Evolutionary conservation across 2,329 filamentous ascomycete genomes (phyloP).

Genomic region (Diplodia mutila): DNA sequence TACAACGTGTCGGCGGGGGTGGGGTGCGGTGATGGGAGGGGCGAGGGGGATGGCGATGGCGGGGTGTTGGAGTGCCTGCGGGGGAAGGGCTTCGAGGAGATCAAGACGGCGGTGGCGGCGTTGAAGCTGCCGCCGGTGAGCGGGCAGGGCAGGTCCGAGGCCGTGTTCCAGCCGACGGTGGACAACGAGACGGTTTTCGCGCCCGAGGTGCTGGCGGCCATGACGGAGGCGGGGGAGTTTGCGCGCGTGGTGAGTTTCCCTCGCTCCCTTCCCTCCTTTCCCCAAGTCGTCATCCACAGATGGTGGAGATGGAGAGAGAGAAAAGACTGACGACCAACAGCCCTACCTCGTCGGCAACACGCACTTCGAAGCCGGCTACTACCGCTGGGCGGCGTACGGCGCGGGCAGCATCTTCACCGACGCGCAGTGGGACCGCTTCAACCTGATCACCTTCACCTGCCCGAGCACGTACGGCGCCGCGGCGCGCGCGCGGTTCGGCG

Average conservation of each 20-base stretch:
- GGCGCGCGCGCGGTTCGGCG: constrained; percentile 32
- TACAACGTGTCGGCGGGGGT: constrained; percentile 45
- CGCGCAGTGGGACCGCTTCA: constrained; percentile 34
- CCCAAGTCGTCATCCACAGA: no score
- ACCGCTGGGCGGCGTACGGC: constrained; percentile 34
- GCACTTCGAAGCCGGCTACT: constrained; percentile 36
- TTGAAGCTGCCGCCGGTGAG: constrained; percentile 32
- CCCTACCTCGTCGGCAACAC: constrained; percentile 31
- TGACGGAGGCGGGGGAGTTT: neutral
- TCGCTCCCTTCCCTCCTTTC: neutral
- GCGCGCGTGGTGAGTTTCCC: neutral
- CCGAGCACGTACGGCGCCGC: constrained; percentile 31
- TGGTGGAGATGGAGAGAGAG: no score
- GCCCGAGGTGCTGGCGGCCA: neutral
- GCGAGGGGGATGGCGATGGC: constrained; percentile 30
- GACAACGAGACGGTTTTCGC: neutral
- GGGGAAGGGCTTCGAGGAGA: constrained; percentile 31
- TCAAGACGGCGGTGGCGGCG: constrained; percentile 34
- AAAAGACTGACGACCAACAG: no score
- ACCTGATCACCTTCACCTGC: constrained; percentile 35
- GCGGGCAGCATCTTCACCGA: constrained; percentile 33
- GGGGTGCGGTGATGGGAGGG: constrained; percentile 40
- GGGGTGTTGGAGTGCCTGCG: constrained; percentile 44
- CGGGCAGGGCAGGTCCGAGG: constrained; percentile 27
- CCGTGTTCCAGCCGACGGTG: constrained; percentile 27